Evolutionary conservation across 495 filamentous ascomycete species (phyloP), one percentile per base, ranked within the genome.

Genomic region (Tuber melanosporum): DNA sequence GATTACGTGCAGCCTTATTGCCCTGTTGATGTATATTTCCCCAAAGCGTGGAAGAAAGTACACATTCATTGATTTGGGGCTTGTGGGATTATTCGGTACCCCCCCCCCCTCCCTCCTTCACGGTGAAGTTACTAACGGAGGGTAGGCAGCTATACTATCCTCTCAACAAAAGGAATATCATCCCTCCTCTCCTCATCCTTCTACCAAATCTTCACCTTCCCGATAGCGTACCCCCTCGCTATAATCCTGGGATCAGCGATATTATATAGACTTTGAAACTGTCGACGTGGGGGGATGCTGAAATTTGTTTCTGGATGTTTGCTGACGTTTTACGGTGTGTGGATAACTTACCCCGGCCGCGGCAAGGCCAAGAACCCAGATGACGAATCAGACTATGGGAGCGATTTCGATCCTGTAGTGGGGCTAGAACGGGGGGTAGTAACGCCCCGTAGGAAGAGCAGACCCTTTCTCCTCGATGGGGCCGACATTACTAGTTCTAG

Each of bases 91-190:
- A 9, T 97, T 95, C 84, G 95, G 94, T 94, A 88, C 66, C 49
- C 39, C 46, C 46, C 26, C n/a, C 46, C 1, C 2, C 49, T 73
- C 32, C 43, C 22, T 62, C 70, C 32, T 43, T 69, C 26, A 47
- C 73, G 41, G 73, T 52, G 39, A 62, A 76, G 83, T 83, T 22
- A 83, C 86, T 86, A 69, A 86, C 78, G 10, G 17, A 19, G 46
- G 62, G 62, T 75, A 94, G 93, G 94, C 73, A 95, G 93, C 74
- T 99, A 97, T 85, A 99, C 95, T 15, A 95, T 92, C 57, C 88
- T 99, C 19, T 93, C 95, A 12, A 99, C 95, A 57, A 98, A 98
- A 84, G 95, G 95, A 76, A 92, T 99, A 26, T 94, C 95, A 7
- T 98, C 95, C 0, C 90, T 98, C 84, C 88, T 99, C 69, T 97